Evolutionary conservation across 2,329 filamentous ascomycete species (phyloP).

Genomic region (Monosporascus sp.): DNA sequence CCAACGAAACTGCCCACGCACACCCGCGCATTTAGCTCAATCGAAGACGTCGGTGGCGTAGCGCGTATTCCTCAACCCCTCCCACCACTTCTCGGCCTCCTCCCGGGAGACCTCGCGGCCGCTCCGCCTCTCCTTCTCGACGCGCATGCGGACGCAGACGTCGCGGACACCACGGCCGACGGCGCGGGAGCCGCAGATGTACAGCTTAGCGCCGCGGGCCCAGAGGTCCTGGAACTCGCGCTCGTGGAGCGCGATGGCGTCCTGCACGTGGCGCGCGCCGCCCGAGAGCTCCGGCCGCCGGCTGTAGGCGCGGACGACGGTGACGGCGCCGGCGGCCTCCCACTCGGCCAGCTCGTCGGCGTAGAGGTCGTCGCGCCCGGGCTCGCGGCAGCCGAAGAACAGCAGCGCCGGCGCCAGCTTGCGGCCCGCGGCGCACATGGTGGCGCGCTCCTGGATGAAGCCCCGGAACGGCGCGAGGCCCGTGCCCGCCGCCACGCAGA

Average conservation of each 20-base stretch:
- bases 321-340: slow-evolving; percentile 56
- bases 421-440: slow-evolving; percentile 44
- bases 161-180: slow-evolving; percentile 45
- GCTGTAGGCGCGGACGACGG: slow-evolving; percentile 58
- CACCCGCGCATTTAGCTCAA: slow-evolving; percentile 16
- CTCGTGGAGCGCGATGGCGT: slow-evolving; percentile 33
- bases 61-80: slow-evolving; percentile 46
- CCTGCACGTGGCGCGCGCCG: slow-evolving; percentile 46
- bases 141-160: slow-evolving; percentile 29
- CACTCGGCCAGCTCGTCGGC: slow-evolving; percentile 53
- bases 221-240: slow-evolving; percentile 34
- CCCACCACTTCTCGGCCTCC: slow-evolving; percentile 42
- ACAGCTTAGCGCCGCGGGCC: slow-evolving; percentile 48
- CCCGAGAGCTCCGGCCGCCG: slow-evolving; percentile 36
- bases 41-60: slow-evolving; percentile 60
- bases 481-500: slow-evolving; percentile 48
- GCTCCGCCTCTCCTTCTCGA: slow-evolving; percentile 21
- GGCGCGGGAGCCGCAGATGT: slow-evolving; percentile 57
- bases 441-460: slow-evolving; percentile 58
- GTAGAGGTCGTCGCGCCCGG: slow-evolving; percentile 56
- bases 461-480: slow-evolving; percentile 60
- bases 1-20: background rate
- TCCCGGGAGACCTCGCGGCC: slow-evolving; percentile 32
- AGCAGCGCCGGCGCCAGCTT: slow-evolving; percentile 57
- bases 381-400: slow-evolving; percentile 58